Percentiles rank a stretch among this genome's conserved stretches.
Conservation (phyloP, 2,329 filamentous ascomycete species). For the Alternaria sp. region DNA sequence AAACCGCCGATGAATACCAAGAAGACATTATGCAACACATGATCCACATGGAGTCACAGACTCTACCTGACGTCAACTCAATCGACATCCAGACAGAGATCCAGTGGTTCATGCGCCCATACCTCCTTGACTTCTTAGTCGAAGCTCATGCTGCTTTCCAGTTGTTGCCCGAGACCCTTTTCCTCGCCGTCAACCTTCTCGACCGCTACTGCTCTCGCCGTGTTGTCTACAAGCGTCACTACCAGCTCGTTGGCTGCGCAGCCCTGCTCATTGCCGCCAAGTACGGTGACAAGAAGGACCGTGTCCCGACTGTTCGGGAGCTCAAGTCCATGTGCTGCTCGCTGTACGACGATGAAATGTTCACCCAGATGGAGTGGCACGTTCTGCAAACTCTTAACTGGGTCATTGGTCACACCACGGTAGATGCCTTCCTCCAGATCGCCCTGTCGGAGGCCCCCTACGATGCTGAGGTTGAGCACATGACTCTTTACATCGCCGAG, state of each 20-base stretch:
- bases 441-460: constrained; percentile 78
- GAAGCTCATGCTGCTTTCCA: constrained; percentile 97
- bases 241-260: constrained; percentile 95
- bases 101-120: constrained; percentile 99
- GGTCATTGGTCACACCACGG: constrained; percentile 94
- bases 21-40: constrained; percentile 95
- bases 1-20: constrained; percentile 88
- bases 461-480: constrained; percentile 89
- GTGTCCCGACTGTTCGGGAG: constrained; percentile 96
- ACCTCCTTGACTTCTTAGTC: constrained; percentile 96
- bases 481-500: constrained; percentile 93
- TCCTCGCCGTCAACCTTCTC: constrained; percentile 94
- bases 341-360: constrained; percentile 99
- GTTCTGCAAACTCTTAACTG: constrained; percentile 97
- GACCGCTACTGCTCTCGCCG: constrained; percentile 98
- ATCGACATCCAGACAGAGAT: constrained; percentile 99
- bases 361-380: constrained; percentile 99
- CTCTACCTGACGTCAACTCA: constrained; percentile 92
- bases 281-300: constrained; percentile 98
- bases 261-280: constrained; percentile 96
- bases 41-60: constrained; percentile 94
- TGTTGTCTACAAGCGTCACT: constrained; percentile 98
- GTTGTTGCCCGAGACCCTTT: constrained; percentile 91
- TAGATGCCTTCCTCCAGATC: constrained; percentile 91
- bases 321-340: constrained; percentile 99